Evolutionary conservation across 257 asterid genomes (phyloP).

Genomic region (Verbascum thapsus): DNA sequence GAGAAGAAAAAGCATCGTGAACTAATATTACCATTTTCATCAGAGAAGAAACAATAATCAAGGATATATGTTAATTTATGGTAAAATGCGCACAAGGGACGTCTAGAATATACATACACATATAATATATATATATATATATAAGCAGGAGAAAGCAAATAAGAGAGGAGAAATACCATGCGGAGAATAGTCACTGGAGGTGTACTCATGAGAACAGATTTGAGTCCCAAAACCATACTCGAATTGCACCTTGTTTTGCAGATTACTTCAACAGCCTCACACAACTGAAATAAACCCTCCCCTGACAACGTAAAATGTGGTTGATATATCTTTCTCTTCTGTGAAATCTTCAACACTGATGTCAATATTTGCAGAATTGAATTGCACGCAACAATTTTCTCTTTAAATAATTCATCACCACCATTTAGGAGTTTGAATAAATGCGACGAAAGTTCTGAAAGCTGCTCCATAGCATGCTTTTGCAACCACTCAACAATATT

Average conservation of each 20-base stretch:
- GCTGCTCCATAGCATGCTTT: conserved; percentile 79
- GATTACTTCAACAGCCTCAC: conserved; percentile 59
- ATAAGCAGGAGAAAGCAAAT: conserved; percentile 11
- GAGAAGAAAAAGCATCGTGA: too few species aligned
- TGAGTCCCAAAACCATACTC: conserved; percentile 61
- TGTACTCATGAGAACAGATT: conserved; percentile 73
- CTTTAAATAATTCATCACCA: conserved; percentile 39
- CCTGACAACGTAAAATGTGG: conserved; percentile 73
- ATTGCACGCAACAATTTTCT: conserved; percentile 39
- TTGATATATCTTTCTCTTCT: conserved; percentile 69
- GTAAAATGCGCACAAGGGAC: background rate
- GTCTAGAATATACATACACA: conserved; percentile 9
- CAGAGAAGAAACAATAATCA: too few species aligned
- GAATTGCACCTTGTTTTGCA: conserved; percentile 40
- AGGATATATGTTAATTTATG: too few species aligned
- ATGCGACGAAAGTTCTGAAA: conserved; percentile 74
- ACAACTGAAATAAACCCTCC: conserved; percentile 57
- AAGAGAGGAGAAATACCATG: conserved; percentile 52
- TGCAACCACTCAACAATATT: conserved; percentile 72
- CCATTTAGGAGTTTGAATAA: conserved; percentile 60
- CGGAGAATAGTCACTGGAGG: conserved; percentile 61
- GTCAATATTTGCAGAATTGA: conserved; percentile 62
- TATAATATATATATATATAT: conserved; percentile 8
- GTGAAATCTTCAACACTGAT: conserved; percentile 70
- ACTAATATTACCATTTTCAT: too few species aligned